These are phyloP conservation scores for Coemansia sp. DNA, from an alignment of 192 early-diverging fungal genomes.

Conservation along the genomic window DNA sequence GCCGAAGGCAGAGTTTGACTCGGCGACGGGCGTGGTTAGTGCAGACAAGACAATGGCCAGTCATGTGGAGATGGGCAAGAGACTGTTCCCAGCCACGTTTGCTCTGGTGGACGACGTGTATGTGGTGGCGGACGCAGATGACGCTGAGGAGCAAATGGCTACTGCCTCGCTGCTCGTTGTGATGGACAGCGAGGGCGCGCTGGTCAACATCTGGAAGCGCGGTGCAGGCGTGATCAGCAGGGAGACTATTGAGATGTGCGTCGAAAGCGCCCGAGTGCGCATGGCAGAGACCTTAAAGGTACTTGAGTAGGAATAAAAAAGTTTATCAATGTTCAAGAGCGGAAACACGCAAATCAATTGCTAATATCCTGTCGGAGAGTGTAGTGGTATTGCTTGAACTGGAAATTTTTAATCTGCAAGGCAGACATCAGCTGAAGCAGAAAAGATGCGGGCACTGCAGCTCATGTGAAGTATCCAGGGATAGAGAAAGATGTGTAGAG, in stretches of 20 bases:
- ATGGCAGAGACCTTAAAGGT: constrained; percentile 5
- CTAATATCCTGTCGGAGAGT: neutral
- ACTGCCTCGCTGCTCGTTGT: constrained; percentile 31
- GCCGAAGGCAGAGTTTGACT: constrained; percentile 64
- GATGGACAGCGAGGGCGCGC: constrained; percentile 8
- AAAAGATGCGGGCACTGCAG: too few species aligned
- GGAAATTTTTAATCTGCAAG: too few species aligned
- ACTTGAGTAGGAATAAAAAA: neutral
- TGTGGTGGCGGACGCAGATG: constrained; percentile 48
- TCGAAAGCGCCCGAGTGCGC: constrained; percentile 15
- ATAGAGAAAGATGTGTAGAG: too few species aligned
- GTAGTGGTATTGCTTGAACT: too few species aligned
- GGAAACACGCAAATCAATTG: neutral
- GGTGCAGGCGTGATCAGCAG: constrained; percentile 23
- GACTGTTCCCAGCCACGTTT: constrained; percentile 38
- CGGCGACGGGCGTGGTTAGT: constrained; percentile 63
- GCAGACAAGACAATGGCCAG: constrained; percentile 33
- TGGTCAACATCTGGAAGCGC: constrained; percentile 51
- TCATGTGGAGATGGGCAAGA: constrained; percentile 10
- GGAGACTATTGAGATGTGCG: constrained; percentile 25
- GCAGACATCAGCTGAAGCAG: too few species aligned
- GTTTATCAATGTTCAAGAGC: neutral
- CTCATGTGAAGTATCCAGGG: too few species aligned
- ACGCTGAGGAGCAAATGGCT: constrained; percentile 44
- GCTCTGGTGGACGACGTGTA: constrained; percentile 36